Conservation (phyloP, 2,329 filamentous ascomycete species). For the Diatrype stigma region DNA sequence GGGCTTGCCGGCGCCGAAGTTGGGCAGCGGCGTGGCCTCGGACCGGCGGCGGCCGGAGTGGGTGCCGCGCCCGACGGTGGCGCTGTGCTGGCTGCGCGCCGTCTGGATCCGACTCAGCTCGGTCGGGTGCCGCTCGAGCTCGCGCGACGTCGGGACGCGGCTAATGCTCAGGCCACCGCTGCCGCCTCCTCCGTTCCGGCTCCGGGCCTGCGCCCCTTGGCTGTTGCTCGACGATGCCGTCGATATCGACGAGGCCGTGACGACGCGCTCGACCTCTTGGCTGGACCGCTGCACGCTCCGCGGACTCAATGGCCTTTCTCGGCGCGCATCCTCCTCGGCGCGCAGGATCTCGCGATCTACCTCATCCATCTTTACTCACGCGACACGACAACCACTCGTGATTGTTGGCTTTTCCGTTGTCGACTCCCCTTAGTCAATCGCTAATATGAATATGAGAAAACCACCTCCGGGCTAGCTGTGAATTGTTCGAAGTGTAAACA, state of each 20-base stretch:
- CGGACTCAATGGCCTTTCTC: conserved; percentile 39
- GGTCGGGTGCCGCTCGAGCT: conserved; percentile 66
- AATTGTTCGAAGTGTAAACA: too few species aligned
- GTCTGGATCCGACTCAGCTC: conserved; percentile 69
- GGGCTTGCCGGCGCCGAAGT: conserved; percentile 67
- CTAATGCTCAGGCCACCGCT: conserved; percentile 39
- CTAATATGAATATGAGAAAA: too few species aligned
- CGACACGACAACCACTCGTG: too few species aligned
- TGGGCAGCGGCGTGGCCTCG: conserved; percentile 53
- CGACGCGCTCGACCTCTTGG: conserved; percentile 57
- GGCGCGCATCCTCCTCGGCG: conserved; percentile 45
- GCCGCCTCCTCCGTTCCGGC: conserved; percentile 36
- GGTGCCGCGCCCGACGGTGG: conserved; percentile 60
- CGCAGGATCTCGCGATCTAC: conserved; percentile 50
- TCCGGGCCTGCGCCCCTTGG: conserved; percentile 27
- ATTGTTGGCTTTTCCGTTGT: neutral
- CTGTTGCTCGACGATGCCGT: conserved; percentile 44
- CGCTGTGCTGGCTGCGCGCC: conserved; percentile 64
- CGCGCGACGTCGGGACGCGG: conserved; percentile 59
- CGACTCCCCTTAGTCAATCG: too few species aligned
- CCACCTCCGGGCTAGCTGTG: neutral
- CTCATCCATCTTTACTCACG: conserved; percentile 36
- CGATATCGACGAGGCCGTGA: conserved; percentile 47
- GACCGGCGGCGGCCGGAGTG: conserved; percentile 43
- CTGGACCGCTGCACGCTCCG: conserved; percentile 33